Evolutionary conservation across 1,284 basidiomycete species (phyloP).

Genomic region (Cystobasidium slooffiae): DNA sequence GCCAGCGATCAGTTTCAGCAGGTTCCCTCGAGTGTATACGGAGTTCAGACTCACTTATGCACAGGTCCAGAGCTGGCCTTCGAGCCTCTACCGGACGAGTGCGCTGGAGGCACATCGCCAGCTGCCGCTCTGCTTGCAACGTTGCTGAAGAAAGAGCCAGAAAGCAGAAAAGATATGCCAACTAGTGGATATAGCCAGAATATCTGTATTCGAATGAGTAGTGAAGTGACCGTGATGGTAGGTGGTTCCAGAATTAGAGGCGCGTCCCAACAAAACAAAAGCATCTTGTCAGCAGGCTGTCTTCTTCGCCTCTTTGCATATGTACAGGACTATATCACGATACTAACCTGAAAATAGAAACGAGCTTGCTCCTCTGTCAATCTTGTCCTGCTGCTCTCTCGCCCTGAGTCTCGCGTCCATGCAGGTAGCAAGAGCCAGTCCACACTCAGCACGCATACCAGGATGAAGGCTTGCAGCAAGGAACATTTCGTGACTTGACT

Average conservation of each 20-base stretch:
- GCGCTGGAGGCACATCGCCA: constrained; percentile 65
- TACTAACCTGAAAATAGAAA: constrained; percentile 41
- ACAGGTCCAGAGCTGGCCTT: constrained; percentile 56
- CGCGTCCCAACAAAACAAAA: not conserved
- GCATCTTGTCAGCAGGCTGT: not conserved
- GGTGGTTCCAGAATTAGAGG: constrained; percentile 2
- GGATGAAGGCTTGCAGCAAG: constrained; percentile 39
- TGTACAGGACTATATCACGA: too few species aligned
- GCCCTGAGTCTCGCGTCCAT: constrained; percentile 31
- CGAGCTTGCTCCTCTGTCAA: constrained; percentile 33
- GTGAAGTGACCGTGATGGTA: not conserved
- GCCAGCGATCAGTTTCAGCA: constrained; percentile 62
- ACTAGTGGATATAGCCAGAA: constrained; percentile 76
- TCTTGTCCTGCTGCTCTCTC: constrained; percentile 17
- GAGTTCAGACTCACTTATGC: constrained; percentile 53
- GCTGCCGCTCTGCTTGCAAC: constrained; percentile 68
- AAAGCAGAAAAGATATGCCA: constrained; percentile 63
- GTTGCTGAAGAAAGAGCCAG: constrained; percentile 54
- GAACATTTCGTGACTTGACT: constrained; percentile 40
- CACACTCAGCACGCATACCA: constrained; percentile 39
- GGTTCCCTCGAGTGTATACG: constrained; percentile 61
- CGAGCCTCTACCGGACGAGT: constrained; percentile 70
- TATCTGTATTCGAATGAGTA: constrained; percentile 62
- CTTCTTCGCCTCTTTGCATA: too few species aligned
- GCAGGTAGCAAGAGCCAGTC: constrained; percentile 42